phyloP scores from a whole-genome alignment of 1,284 basidiomycete species.

The Hymenochaete sp. region DNA sequence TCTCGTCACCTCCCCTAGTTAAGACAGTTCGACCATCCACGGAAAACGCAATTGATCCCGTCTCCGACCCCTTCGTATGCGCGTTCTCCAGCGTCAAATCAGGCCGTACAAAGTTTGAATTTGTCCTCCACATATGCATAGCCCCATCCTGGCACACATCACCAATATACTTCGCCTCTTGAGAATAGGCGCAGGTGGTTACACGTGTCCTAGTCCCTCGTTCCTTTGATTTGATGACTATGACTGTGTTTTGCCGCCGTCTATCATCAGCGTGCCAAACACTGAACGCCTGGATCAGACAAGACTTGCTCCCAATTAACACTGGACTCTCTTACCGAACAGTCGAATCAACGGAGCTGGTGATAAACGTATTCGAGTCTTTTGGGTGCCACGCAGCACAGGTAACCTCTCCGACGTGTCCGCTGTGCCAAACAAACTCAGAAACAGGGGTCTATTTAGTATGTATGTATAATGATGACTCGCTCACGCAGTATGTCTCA shows the following conservation, averaged over 20 bases:
- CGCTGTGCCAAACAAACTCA: constrained; percentile 47
- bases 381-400: constrained; percentile 90
- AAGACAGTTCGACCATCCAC: constrained; percentile 75
- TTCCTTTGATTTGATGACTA: constrained; percentile 94
- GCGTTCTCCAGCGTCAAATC: constrained; percentile 80
- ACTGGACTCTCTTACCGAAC: constrained; percentile 69
- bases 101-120: constrained; percentile 85
- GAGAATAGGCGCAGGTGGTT: constrained; percentile 77
- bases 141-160: constrained; percentile 88
- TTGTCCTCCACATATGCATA: constrained; percentile 89
- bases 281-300: too few relatives aligned
- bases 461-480: constrained; percentile 3
- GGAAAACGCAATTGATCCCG: constrained; percentile 77
- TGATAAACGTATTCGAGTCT: constrained; percentile 78
- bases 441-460: constrained; percentile 1
- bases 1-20: constrained; percentile 87
- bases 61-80: constrained; percentile 76
- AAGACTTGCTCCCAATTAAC: too few relatives aligned
- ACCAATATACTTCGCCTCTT: constrained; percentile 78
- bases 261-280: constrained; percentile 91
- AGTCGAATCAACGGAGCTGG: constrained; percentile 90
- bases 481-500: constrained; percentile 88
- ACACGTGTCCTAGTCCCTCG: constrained; percentile 93
- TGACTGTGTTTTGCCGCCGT: constrained; percentile 86
- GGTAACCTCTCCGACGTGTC: constrained; percentile 89